Evolutionary conservation across 495 filamentous ascomycete genomes (phyloP).

Genomic region (Penicillium paxilli): DNA sequence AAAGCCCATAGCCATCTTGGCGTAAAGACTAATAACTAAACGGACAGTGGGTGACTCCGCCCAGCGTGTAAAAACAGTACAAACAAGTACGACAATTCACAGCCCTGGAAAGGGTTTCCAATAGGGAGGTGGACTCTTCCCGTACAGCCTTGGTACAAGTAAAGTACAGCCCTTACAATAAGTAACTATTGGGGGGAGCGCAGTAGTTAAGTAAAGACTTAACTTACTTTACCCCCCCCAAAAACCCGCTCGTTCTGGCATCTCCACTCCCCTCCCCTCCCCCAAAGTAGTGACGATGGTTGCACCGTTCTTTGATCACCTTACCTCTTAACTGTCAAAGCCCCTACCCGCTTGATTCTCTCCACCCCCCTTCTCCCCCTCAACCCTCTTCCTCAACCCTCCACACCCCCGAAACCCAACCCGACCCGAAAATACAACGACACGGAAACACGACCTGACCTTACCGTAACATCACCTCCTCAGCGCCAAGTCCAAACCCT

Average conservation of each 20-base stretch:
- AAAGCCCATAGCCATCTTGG: too few relatives aligned
- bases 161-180: too few relatives aligned
- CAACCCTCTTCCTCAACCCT: too few relatives aligned
- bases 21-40: slow-evolving; percentile 3
- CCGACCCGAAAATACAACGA: not conserved
- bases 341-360: not conserved
- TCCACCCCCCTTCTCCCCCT: too few relatives aligned
- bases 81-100: not conserved
- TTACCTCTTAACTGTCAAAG: not conserved
- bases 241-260: slow-evolving; percentile 21
- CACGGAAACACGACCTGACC: not conserved
- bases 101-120: too few relatives aligned
- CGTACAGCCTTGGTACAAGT: too few relatives aligned
- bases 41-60: not conserved
- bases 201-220: not conserved
- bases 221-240: slow-evolving; percentile 20
- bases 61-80: not conserved
- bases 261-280: slow-evolving; percentile 29
- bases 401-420: not conserved
- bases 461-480: not conserved
- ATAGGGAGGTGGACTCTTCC: too few relatives aligned
- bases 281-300: slow-evolving; percentile 29
- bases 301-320: slow-evolving; percentile 17
- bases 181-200: too few relatives aligned
- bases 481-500: slow-evolving; percentile 4